A percentile compares a stretch with the other conserved stretches of the same genome.
Evolutionary conservation across 2,329 filamentous ascomycete species (phyloP).

Genomic region (Aspergillus persii): DNA sequence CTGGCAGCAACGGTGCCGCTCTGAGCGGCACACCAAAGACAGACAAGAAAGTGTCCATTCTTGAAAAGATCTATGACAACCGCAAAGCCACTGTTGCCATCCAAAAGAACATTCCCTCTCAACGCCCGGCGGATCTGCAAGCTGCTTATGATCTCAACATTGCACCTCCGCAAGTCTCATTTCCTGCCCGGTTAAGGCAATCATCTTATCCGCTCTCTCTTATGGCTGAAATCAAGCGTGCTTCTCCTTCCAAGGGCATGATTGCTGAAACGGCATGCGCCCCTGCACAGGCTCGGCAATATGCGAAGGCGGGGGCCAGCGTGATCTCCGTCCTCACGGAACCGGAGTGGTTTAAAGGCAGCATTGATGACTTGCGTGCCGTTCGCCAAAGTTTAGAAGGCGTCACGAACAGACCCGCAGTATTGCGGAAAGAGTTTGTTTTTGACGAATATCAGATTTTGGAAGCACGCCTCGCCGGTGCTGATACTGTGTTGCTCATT

Average conservation of each 20-base stretch:
- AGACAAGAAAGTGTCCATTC: slow-evolving; percentile 73
- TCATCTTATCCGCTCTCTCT: slow-evolving; percentile 86
- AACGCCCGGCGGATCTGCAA: slow-evolving; percentile 77
- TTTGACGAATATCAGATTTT: slow-evolving; percentile 98
- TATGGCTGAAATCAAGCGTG: slow-evolving; percentile 96
- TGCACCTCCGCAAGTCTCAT: slow-evolving; percentile 78
- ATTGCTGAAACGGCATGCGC: slow-evolving; percentile 87
- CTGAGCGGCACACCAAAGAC: slow-evolving; percentile 27
- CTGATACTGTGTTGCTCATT: slow-evolving; percentile 91
- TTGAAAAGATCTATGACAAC: slow-evolving; percentile 86
- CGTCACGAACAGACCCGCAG: slow-evolving; percentile 87
- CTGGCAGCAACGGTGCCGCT: slow-evolving; percentile 17
- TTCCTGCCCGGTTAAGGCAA: slow-evolving; percentile 73
- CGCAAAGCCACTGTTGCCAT: slow-evolving; percentile 71
- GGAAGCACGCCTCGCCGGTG: slow-evolving; percentile 86
- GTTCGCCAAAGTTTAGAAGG: slow-evolving; percentile 86
- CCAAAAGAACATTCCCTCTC: slow-evolving; percentile 83
- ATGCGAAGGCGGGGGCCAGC: slow-evolving; percentile 90
- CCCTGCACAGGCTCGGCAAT: slow-evolving; percentile 83
- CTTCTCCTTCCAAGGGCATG: slow-evolving; percentile 91
- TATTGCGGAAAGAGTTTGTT: slow-evolving; percentile 93
- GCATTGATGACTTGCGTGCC: slow-evolving; percentile 84
- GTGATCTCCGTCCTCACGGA: slow-evolving; percentile 98
- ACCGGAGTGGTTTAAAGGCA: slow-evolving; percentile 98
- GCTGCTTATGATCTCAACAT: slow-evolving; percentile 81